Conservation (phyloP, 441 rosid species). For the Gossypium davidsonii region DNA sequence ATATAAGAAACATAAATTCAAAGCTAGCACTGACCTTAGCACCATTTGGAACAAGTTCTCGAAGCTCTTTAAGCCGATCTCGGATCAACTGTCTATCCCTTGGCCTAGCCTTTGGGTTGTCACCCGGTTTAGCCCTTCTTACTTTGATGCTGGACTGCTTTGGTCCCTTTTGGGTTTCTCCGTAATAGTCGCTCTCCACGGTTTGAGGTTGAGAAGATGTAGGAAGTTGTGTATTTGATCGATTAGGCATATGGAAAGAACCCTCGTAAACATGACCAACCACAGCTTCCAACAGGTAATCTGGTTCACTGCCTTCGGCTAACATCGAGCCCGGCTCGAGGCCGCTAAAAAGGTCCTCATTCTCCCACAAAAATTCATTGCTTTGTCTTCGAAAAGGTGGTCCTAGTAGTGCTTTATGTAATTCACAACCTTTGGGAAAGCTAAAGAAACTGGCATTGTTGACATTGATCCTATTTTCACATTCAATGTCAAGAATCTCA, state of each 20-base stretch:
- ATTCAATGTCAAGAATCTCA: slow-evolving; percentile 15
- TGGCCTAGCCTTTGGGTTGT: slow-evolving; percentile 49
- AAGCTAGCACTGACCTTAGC: slow-evolving; percentile 33
- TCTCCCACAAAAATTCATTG: slow-evolving; percentile 19
- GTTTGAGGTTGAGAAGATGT: slow-evolving; percentile 18
- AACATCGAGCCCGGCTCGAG: too few species aligned
- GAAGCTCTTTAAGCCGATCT: slow-evolving; percentile 60
- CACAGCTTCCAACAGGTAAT: slow-evolving; percentile 40
- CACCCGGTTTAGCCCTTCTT: slow-evolving; percentile 38
- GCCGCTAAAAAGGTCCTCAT: slow-evolving; percentile 12
- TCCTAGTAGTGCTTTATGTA: slow-evolving; percentile 47
- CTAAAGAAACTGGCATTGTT: slow-evolving; percentile 17
- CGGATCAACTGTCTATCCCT: slow-evolving; percentile 69
- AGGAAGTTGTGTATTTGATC: slow-evolving; percentile 3
- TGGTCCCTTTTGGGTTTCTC: slow-evolving; percentile 16
- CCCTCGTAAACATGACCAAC: slow-evolving; percentile 19
- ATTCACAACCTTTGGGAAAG: slow-evolving; percentile 41
- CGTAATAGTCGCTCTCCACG: not conserved
- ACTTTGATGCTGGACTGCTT: slow-evolving; percentile 27
- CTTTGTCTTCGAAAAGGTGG: slow-evolving; percentile 22
- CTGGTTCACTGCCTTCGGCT: slow-evolving; percentile 20
- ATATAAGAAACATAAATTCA: not conserved
- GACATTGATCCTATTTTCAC: slow-evolving; percentile 3
- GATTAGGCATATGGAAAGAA: not conserved
- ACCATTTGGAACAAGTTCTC: slow-evolving; percentile 59